Percentiles rank a stretch among this genome's conserved stretches.
These are phyloP conservation scores for Colletotrichum truncatum DNA, from an alignment of 2,329 filamentous ascomycete genomes.

Conservation along the genomic window DNA sequence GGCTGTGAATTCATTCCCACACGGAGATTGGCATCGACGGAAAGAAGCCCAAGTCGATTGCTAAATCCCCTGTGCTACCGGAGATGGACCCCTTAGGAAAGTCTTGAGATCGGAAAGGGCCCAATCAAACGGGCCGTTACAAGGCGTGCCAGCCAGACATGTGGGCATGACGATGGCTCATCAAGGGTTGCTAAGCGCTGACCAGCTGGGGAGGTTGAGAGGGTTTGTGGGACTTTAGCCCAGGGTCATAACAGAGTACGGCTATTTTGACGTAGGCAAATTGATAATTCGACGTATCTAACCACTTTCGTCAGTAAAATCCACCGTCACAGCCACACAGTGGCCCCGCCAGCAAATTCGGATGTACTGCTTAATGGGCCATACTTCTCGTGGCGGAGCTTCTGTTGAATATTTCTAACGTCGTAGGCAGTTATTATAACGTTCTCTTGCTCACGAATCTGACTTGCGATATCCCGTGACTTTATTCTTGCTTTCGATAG, in stretches of 20 bases:
- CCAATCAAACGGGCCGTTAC: not conserved
- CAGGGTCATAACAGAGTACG: not conserved
- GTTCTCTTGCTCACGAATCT: no score
- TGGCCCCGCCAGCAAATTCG: no score
- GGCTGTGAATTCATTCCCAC: not conserved
- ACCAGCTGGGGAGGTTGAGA: not conserved
- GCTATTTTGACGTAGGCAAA: no score
- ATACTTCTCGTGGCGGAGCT: no score
- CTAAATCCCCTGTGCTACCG: not conserved
- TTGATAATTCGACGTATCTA: no score
- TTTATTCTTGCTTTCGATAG: no score
- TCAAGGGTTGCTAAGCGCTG: conserved; percentile 11
- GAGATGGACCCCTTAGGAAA: not conserved
- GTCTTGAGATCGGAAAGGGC: not conserved
- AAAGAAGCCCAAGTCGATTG: not conserved
- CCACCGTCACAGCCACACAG: no score
- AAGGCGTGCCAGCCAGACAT: not conserved
- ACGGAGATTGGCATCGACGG: not conserved
- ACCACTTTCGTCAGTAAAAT: no score
- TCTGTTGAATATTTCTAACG: no score
- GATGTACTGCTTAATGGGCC: no score
- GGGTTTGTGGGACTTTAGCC: not conserved
- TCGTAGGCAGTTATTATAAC: no score
- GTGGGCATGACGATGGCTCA: not conserved
- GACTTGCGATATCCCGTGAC: no score